phyloP scores from a whole-genome alignment of 129 eudicot genomes.

The Tanacetum coccineum region DNA sequence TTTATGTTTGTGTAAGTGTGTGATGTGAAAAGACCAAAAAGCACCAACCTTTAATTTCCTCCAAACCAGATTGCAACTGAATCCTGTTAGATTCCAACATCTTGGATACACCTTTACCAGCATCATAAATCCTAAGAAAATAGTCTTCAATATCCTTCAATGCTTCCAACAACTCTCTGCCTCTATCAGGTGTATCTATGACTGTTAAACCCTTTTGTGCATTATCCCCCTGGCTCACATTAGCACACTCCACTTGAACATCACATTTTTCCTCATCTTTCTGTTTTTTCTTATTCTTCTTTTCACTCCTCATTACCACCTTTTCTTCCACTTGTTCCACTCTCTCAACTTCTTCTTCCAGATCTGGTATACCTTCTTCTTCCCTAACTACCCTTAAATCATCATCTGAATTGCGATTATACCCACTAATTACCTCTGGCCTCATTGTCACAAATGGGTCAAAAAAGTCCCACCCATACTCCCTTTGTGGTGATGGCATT shows the following conservation, averaged over 20 bases:
- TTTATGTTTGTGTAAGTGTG: not conserved
- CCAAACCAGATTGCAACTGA: constrained; percentile 72
- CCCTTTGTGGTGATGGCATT: constrained; percentile 76
- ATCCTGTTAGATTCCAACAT: constrained; percentile 90
- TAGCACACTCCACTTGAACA: constrained; percentile 40
- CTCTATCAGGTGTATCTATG: constrained; percentile 66
- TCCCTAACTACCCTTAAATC: constrained; percentile 89
- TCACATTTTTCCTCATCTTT: constrained; percentile 30
- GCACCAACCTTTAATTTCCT: constrained; percentile 80
- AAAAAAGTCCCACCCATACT: constrained; percentile 96
- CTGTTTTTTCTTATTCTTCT: constrained; percentile 22
- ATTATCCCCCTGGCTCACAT: constrained; percentile 37
- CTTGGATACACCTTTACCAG: constrained; percentile 90
- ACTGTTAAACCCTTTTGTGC: constrained; percentile 56
- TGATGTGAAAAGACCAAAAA: constrained; percentile 26
- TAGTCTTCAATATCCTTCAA: constrained; percentile 85
- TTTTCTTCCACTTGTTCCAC: constrained; percentile 35
- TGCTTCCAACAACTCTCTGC: constrained; percentile 96
- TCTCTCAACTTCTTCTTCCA: constrained; percentile 70
- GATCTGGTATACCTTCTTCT: constrained; percentile 91
- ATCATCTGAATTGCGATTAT: constrained; percentile 65
- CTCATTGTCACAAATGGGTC: constrained; percentile 76
- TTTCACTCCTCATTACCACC: constrained; percentile 30
- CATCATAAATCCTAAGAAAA: constrained; percentile 69
- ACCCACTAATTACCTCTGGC: constrained; percentile 59